These are phyloP conservation scores for Grosmannia clavigera DNA, from an alignment of 2,329 filamentous ascomycete genomes.

Conservation along the genomic window DNA sequence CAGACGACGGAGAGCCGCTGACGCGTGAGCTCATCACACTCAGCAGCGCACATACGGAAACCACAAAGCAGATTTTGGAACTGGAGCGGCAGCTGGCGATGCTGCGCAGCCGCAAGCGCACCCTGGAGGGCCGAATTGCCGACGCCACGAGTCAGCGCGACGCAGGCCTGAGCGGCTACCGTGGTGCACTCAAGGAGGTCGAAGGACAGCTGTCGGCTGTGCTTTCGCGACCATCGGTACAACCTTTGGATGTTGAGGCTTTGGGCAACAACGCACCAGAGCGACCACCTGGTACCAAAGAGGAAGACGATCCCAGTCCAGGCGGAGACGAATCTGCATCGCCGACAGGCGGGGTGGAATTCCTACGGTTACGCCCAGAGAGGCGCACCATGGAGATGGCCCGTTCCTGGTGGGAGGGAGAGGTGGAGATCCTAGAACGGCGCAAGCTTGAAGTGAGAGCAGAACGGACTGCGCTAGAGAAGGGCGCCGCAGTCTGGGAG, in stretches of 20 bases:
- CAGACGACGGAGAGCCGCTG: conserved; percentile 44
- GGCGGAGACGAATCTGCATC: neutral
- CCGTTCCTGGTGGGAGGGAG: conserved; percentile 55
- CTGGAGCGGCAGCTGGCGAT: conserved; percentile 51
- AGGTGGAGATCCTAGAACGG: conserved; percentile 42
- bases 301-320: conserved; percentile 10
- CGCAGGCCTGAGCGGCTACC: conserved; percentile 60
- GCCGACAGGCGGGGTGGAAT: conserved; percentile 34
- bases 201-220: conserved; percentile 50
- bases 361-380: conserved; percentile 48
- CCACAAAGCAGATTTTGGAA: conserved; percentile 52
- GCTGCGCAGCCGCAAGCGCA: conserved; percentile 47
- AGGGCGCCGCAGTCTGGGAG: conserved; percentile 56
- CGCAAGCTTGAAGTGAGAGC: conserved; percentile 43
- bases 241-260: conserved; percentile 37
- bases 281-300: conserved; percentile 8
- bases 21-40: conserved; percentile 48
- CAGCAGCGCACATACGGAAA: conserved; percentile 34
- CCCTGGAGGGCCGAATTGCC: conserved; percentile 45
- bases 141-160: conserved; percentile 54
- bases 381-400: conserved; percentile 60
- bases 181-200: conserved; percentile 51
- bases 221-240: conserved; percentile 43
- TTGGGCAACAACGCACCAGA: conserved; percentile 13
- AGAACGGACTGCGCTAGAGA: conserved; percentile 53